These are phyloP conservation scores for Rosa hybrid DNA, from an alignment of 331 rosid species.

Conservation along the genomic window DNA sequence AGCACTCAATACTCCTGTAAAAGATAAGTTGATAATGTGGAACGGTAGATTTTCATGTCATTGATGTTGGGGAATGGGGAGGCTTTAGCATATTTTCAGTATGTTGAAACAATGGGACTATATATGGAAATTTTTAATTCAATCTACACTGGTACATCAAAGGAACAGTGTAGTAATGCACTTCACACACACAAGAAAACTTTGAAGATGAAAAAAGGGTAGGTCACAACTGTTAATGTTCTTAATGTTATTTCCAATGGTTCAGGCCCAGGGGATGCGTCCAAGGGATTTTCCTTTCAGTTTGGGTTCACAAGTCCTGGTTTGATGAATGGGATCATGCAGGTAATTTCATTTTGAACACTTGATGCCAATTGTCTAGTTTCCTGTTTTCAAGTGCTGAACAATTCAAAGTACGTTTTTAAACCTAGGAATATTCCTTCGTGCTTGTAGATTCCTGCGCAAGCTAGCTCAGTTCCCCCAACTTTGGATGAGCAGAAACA, in stretches of 20 bases:
- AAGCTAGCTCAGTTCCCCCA: conserved; percentile 94
- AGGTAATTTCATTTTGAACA: conserved; percentile 40
- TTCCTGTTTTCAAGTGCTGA: conserved; percentile 5
- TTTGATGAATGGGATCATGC: conserved; percentile 66
- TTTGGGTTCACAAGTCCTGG: conserved; percentile 81
- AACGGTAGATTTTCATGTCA: not conserved
- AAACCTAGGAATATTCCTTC: conserved; percentile 22
- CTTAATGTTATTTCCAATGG: conserved; percentile 12
- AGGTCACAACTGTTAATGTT: not conserved
- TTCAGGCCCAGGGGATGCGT: conserved; percentile 57
- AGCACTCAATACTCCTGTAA: conserved; percentile 45
- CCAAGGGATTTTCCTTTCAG: conserved; percentile 66
- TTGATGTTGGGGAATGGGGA: not conserved
- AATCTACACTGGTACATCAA: not conserved
- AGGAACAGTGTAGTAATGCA: not conserved
- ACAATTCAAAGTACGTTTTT: not conserved
- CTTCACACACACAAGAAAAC: not conserved
- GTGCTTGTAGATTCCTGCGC: conserved; percentile 74
- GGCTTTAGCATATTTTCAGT: not conserved
- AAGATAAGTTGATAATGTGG: conserved; percentile 42
- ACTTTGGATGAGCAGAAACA: conserved; percentile 87
- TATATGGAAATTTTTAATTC: not conserved
- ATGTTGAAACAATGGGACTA: not conserved
- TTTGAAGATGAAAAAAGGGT: not conserved
- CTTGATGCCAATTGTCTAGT: conserved; percentile 14